A percentile compares a stretch with the other conserved stretches of the same genome.
phyloP scores from a whole-genome alignment of 176 grass and related monocot species.

The Luzula sylvatica region DNA sequence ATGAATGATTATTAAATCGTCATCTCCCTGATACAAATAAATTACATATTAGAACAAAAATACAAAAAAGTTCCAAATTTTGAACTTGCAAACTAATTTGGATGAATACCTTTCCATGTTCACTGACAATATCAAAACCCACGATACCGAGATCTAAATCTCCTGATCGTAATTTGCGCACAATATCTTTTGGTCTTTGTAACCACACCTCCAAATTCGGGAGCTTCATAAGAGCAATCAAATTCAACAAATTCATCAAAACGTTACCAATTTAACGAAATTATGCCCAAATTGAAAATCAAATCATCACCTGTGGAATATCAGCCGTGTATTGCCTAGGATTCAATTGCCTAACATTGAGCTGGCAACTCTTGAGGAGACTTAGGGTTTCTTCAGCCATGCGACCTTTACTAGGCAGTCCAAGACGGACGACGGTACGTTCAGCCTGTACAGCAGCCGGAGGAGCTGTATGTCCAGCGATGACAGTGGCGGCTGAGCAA shows the following conservation, averaged over 20 bases:
- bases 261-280: background rate
- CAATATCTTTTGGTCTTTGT: conserved; percentile 92
- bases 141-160: conserved; percentile 88
- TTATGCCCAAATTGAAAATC: background rate
- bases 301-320: conserved; percentile 58
- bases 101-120: conserved; percentile 49
- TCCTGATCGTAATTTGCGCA: conserved; percentile 68
- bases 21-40: conserved; percentile 42
- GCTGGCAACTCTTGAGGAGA: conserved; percentile 88
- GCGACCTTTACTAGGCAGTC: conserved; percentile 85
- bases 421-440: conserved; percentile 57
- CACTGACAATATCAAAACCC: conserved; percentile 81
- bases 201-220: conserved; percentile 95
- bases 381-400: conserved; percentile 86
- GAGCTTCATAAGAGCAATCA: conserved; percentile 30
- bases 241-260: background rate
- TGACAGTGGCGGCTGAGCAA: conserved; percentile 10
- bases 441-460: conserved; percentile 14
- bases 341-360: conserved; percentile 67
- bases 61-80: background rate
- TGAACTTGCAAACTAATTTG: background rate
- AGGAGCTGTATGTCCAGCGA: conserved; percentile 15
- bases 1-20: conserved; percentile 86
- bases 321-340: conserved; percentile 85
- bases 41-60: background rate